Evolutionary conservation across 1,284 basidiomycete genomes (phyloP), one percentile per base, ranked within the genome.

Genomic region (Pisolithus thermaeus): DNA sequence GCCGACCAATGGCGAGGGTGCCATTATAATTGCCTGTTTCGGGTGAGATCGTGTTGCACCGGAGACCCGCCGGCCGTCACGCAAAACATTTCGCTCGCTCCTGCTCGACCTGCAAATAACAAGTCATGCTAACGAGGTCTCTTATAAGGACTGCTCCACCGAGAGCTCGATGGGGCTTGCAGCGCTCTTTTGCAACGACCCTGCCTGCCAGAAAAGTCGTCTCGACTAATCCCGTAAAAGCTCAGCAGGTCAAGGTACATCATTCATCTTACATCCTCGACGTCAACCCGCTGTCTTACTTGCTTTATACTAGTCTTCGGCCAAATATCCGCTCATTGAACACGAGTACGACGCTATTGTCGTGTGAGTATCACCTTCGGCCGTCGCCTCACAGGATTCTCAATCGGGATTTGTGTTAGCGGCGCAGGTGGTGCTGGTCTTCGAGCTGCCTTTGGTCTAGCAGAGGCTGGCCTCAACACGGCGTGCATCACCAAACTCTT

Each of bases 401-500:
- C 46, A 59, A 58, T 56, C 57, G 51, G 52, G 30, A 47, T 47
- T 52, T 7, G 38, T 35, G 37, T 58, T 62, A 95, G 92, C 57
- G 94, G 97, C 70, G 97, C 97, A 49, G 97, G 97, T 66, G 97
- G 97, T 72, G 94, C 97, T 52, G 97, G 97, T 77, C 80, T 99
- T 59, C 86, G 97, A 72, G 97, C 97, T 47, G 97, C 97, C 30
- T 99, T 99, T 72, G 97, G 97, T 77, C 85, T 99, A 45, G 97
- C 97, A 59, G 96, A 99, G 74, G 93, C 92, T 59, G 97, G 97
- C 52, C 88, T 98, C 72, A 99, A 98, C 71, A 99, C 93, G 38
- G 94, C 93, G 25, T 98, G 96, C 71, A 97, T 98, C 70, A 96
- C 96, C 61, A 99, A 99, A 75, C 82, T 99, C 23, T 99, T 99